Percentiles rank a stretch among this genome's conserved stretches.
Evolutionary conservation across 352 stramenopile species (phyloP).

Genomic region (Peronosclerospora sorghi): DNA sequence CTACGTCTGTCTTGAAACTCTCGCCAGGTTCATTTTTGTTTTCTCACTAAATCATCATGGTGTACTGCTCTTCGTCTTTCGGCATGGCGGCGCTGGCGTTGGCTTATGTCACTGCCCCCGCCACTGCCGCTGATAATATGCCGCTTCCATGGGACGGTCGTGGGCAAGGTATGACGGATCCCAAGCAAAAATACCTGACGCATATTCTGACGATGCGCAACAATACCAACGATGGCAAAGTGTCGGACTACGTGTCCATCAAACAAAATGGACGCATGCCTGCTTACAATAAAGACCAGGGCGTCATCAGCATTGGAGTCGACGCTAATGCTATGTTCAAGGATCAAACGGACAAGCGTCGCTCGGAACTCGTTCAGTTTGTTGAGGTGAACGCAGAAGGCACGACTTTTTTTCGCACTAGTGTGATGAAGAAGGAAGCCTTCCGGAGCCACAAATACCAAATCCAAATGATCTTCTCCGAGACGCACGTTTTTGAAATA

Average conservation of each 20-base stretch:
- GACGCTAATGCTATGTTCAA: constrained; percentile 7
- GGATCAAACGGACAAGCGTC: constrained; percentile 2
- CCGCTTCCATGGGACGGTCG: constrained; percentile 47
- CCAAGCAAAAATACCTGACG: constrained; percentile 44
- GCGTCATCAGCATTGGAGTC: constrained; percentile 29
- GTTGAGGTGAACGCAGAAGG: constrained; percentile 1
- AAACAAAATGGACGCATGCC: constrained; percentile 29
- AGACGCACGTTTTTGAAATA: constrained; percentile 5
- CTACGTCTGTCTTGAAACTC: too few species aligned
- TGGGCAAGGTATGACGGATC: constrained; percentile 37
- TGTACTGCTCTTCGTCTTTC: constrained; percentile 4
- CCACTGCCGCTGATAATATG: neutral
- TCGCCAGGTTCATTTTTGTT: too few species aligned
- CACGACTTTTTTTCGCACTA: constrained; percentile 5
- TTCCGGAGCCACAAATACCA: constrained; percentile 3
- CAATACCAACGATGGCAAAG: constrained; percentile 10
- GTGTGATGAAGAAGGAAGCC: constrained; percentile 4
- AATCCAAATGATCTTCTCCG: constrained; percentile 4
- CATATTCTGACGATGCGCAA: constrained; percentile 53
- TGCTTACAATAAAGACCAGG: constrained; percentile 49
- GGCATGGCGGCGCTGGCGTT: neutral
- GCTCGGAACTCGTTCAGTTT: constrained; percentile 5
- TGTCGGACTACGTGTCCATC: constrained; percentile 37
- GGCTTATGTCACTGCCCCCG: constrained; percentile 1
- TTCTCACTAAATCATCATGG: constrained; percentile 3